Conservation (phyloP, 768 basidiomycete genomes). For the Rhodotorula kratochvilovae region DNA sequence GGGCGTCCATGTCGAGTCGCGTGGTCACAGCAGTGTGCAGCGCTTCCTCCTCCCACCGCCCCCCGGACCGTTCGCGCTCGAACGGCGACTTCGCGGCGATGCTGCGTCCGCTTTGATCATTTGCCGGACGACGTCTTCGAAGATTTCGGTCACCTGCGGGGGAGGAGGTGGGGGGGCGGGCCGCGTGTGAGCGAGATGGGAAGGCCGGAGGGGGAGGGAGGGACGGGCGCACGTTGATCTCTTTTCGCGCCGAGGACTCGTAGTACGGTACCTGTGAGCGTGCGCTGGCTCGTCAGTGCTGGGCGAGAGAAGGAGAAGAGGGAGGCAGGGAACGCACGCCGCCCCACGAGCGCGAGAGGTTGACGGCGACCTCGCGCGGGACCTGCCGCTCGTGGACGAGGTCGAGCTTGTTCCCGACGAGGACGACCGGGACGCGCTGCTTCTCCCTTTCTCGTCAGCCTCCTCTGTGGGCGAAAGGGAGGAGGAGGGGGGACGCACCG, state of each 20-base stretch:
- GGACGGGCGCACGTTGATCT: conserved; percentile 40
- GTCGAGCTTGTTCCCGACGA: conserved; percentile 45
- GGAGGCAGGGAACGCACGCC: conserved; percentile 15
- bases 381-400: conserved; percentile 41
- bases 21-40: conserved; percentile 14
- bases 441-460: background rate
- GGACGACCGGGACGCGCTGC: conserved; percentile 36
- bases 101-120: conserved; percentile 25
- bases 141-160: conserved; percentile 27
- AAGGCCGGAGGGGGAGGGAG: background rate
- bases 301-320: background rate
- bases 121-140: conserved; percentile 43
- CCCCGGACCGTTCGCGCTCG: background rate
- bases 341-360: conserved; percentile 38
- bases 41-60: background rate
- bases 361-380: conserved; percentile 36
- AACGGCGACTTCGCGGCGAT: background rate
- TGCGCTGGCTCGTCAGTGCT: background rate
- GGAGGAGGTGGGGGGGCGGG: background rate
- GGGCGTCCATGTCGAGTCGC: background rate
- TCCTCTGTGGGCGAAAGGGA: background rate
- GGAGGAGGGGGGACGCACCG: background rate
- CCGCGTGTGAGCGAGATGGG: too few species aligned
- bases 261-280: conserved; percentile 34
- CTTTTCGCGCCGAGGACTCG: conserved; percentile 39